Evolutionary conservation across 2,329 filamentous ascomycete species (phyloP).

Genomic region (Aspergillus udagawae): DNA sequence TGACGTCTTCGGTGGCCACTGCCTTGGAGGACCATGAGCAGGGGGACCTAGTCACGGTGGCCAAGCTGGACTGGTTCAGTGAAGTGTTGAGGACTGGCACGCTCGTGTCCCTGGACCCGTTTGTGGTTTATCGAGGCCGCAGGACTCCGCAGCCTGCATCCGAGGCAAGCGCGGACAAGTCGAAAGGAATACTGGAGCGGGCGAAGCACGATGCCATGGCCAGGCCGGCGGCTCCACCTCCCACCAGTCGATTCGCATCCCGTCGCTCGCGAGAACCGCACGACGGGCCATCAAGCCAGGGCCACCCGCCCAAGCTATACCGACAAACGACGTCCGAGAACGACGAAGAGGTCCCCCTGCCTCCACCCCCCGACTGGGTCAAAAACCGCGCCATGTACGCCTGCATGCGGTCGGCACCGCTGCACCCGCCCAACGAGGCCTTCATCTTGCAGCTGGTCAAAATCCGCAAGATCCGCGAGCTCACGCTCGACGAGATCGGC

Average conservation of each 20-base stretch:
- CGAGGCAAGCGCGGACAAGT: neutral
- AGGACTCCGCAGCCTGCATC: conserved; percentile 35
- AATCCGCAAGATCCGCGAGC: conserved; percentile 66
- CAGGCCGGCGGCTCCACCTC: conserved; percentile 3
- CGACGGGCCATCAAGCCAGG: conserved; percentile 19
- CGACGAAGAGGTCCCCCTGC: conserved; percentile 56
- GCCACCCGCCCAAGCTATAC: conserved; percentile 47
- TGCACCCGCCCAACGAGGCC: conserved; percentile 64
- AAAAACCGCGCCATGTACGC: conserved; percentile 64
- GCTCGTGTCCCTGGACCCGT: conserved; percentile 46
- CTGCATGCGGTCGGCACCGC: conserved; percentile 72
- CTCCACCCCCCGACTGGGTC: conserved; percentile 67
- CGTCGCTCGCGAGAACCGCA: conserved; percentile 21
- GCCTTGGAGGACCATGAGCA: conserved; percentile 3
- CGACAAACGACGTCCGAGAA: conserved; percentile 76
- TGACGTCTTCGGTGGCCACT: neutral
- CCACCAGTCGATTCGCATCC: neutral
- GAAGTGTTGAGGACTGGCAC: conserved; percentile 42
- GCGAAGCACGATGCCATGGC: conserved; percentile 48
- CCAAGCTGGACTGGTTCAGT: conserved; percentile 53
- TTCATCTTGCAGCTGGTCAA: conserved; percentile 74
- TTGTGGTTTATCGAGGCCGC: conserved; percentile 50
- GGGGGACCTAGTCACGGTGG: conserved; percentile 43
- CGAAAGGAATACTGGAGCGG: conserved; percentile 47
- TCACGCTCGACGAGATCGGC: conserved; percentile 73